Evolutionary conservation across 2,329 filamentous ascomycete species (phyloP), one percentile per base, ranked within the genome.

Genomic region (Clonostachys rhizophaga): DNA sequence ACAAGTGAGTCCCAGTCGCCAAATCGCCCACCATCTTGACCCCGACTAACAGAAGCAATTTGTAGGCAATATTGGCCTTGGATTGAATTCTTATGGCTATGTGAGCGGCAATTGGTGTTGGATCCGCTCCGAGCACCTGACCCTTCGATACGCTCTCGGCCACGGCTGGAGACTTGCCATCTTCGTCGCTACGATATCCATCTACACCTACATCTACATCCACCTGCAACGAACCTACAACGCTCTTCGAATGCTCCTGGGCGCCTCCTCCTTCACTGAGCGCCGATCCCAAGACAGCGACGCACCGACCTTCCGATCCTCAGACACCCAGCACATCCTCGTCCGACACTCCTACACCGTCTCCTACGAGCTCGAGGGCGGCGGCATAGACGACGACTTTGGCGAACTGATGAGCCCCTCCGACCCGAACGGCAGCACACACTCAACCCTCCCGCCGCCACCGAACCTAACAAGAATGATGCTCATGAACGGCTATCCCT

Each of bases 41-140:
- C 17, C 36, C 36, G 17, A 9, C 36, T 39, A 11, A 39, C 14
- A 18, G 17, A 17, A 33, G 18, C 11, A 30, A 10, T 14, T 33
- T 34, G 3, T 34, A 50, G 46, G 44, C 42, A 51, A 40, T 34
- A 33, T 49, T 8, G 52, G 34, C 12, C 47, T 52, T 9, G 50
- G 33, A 4, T 34, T 47, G 2, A 46, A 57, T 55, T 13, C 61
- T 56, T 34, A 56, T 62, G 20, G 59, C 43, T n/a, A 53, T 62
- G 51, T 72, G 3, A 69, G 64, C 30, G 68, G 69, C 1, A 71
- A 72, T 51, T 72, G 69, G 69, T 72, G 69, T 55, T 72, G 69
- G 69, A 71, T 72, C 46, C 50, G 57, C 17, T 48, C 56, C n/a
- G 50, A 62, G 6, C 52, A 57, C 17, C 24, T 30, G 24, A 60